Evolutionary conservation across 140 eudicot species (phyloP).

Genomic region (Anethum foeniculum): DNA sequence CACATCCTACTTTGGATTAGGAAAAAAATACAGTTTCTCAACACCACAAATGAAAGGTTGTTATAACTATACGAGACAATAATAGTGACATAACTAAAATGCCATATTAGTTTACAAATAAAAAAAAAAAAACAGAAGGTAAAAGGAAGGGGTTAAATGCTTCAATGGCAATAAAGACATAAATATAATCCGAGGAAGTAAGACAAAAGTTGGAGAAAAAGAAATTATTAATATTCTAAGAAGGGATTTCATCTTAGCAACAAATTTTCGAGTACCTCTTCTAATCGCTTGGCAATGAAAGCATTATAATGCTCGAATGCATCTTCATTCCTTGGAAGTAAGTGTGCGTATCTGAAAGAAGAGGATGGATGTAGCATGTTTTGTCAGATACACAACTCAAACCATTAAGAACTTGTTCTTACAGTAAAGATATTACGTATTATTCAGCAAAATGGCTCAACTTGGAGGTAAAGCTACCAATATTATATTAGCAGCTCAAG

Average conservation of each 20-base stretch:
- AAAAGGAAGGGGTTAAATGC: too few relatives aligned
- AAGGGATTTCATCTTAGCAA: background rate
- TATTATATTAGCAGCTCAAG: background rate
- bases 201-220: background rate
- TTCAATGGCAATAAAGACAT: background rate
- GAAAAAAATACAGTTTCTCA: background rate
- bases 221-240: background rate
- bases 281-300: conserved; percentile 73
- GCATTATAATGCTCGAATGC: conserved; percentile 75
- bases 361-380: background rate
- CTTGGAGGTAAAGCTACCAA: background rate
- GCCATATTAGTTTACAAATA: background rate
- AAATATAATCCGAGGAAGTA: background rate
- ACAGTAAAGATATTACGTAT: background rate
- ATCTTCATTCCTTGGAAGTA: conserved; percentile 90
- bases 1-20: background rate
- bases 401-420: background rate
- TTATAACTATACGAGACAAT: background rate
- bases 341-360: conserved; percentile 69
- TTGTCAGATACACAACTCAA: background rate
- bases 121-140: background rate
- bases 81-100: background rate
- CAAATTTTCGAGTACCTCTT: conserved; percentile 50
- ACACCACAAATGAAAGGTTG: background rate
- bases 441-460: too few relatives aligned